Evolutionary conservation across 371 early-diverging fungal species (phyloP), one percentile per base, ranked within the genome.

Genomic region (Zancudomyces culisetae): DNA sequence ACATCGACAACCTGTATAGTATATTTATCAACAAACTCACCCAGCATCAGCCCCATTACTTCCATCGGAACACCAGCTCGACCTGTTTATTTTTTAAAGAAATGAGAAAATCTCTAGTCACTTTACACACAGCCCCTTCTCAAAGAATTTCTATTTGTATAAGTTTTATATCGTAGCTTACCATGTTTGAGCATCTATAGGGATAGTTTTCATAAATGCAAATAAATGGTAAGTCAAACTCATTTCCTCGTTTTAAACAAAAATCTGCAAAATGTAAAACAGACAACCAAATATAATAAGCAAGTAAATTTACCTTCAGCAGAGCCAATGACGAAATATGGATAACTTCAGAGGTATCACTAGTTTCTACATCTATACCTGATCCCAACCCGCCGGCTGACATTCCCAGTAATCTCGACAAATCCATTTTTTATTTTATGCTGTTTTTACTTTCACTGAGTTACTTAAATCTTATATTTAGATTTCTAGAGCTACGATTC

Each of bases 51-150:
- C 18, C 99, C 99, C 99, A 99, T 99, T 48, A 99, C 99, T 71
- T 99, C 99, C 94, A 99, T 93, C 12, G 99, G 99, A n/a, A 99
- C 98, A 59, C 99, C 99, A 29, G 99, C 98, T 56, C 98, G 82
- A 27, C 94, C 97, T 85, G 63, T 15, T 27, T n/a, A 20, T 22
- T 18, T 10, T 45, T 45, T 28, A 10, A 45, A 10, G 6, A 15
- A 28, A 10, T 10, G 26, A 6, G 26, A 4, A 27, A 10, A 6
- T 6, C 4, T 10, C 18, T 45, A 45, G 26, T 45, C 6, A 10
- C 8, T 27, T 24, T 18, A 35, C 28, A 6, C 6, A 45, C 6
- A 28, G 45, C n/a, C n/a, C n/a, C n/a, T n/a, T n/a, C n/a, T n/a
- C n/a, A n/a, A n/a, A n/a, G n/a, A n/a, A n/a, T n/a, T n/a, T n/a